Percentiles rank a stretch among this genome's conserved stretches.
Conservation (phyloP, 1,139 yeast genomes). For the Spathaspora sp. region DNA sequence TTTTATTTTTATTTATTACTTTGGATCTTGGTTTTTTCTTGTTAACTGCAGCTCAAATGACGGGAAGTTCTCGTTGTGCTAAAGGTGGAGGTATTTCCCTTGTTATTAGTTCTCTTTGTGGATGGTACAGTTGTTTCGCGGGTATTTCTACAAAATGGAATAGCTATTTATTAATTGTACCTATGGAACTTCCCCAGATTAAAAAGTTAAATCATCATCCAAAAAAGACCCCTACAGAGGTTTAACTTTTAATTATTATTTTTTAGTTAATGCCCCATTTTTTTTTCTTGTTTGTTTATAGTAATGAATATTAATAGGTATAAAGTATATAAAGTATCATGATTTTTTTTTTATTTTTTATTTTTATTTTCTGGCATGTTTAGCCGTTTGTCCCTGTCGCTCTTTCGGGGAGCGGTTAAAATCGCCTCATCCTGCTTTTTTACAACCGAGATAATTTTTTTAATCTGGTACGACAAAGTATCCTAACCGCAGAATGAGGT, state of each 20-base stretch:
- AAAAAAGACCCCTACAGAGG: background rate
- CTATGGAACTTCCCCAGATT: background rate
- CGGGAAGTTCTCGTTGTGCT: slow-evolving; percentile 27
- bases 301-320: background rate
- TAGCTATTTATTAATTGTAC: slow-evolving; percentile 23
- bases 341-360: no score
- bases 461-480: no score
- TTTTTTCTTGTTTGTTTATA: background rate
- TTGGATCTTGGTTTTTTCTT: slow-evolving; percentile 41
- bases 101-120: slow-evolving; percentile 39
- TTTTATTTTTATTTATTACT: slow-evolving; percentile 34
- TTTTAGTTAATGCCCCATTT: background rate
- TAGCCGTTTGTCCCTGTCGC: no score
- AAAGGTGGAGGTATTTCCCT: slow-evolving; percentile 48
- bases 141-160: slow-evolving; percentile 33
- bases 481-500: no score
- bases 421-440: no score
- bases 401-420: no score
- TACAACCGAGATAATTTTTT: no score
- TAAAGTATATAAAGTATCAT: no score
- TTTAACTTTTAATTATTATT: background rate
- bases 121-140: slow-evolving; percentile 41
- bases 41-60: slow-evolving; percentile 42
- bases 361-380: no score
- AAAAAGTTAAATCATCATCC: background rate